A percentile compares a stretch with the other conserved stretches of the same genome.
phyloP scores from a whole-genome alignment of 768 basidiomycete genomes.

The Macrolepiota dolichaula region DNA sequence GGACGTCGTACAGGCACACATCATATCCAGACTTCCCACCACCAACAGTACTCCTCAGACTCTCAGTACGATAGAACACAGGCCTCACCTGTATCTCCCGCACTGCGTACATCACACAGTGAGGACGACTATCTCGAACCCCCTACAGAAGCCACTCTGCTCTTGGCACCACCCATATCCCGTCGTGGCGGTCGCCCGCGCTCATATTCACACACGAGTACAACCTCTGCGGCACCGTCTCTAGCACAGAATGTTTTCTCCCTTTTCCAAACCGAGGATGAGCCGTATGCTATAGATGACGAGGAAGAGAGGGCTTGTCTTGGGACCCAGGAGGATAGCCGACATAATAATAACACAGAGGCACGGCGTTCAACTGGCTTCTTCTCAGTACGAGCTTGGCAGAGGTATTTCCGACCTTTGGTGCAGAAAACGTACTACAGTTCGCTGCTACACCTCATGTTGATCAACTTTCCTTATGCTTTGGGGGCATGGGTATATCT shows the following conservation, averaged over 20 bases:
- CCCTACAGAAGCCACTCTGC: constrained; percentile 44
- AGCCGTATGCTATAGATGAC: constrained; percentile 27
- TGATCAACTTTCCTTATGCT: constrained; percentile 79
- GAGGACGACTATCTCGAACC: constrained; percentile 25
- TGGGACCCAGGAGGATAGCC: constrained; percentile 9
- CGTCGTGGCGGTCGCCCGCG: constrained; percentile 39
- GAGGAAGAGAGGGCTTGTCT: constrained; percentile 17
- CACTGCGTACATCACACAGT: constrained; percentile 10
- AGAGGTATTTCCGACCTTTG: constrained; percentile 65
- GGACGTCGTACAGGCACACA: constrained; percentile 22
- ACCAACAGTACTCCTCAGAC: background rate
- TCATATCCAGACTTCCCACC: constrained; percentile 17
- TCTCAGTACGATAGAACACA: constrained; percentile 16
- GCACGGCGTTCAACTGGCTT: constrained; percentile 17
- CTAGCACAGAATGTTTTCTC: constrained; percentile 68
- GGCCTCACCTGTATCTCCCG: constrained; percentile 5
- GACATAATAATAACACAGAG: background rate
- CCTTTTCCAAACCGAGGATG: constrained; percentile 56
- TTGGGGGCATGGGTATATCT: constrained; percentile 75
- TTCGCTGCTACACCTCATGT: constrained; percentile 63
- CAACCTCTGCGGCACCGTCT: constrained; percentile 54
- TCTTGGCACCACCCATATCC: constrained; percentile 28
- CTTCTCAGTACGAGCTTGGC: constrained; percentile 38
- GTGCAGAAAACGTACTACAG: constrained; percentile 53
- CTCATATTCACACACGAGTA: constrained; percentile 57